Evolutionary conservation across 176 grass and related monocot genomes (phyloP), one percentile per base, ranked within the genome.

Genomic region (Aegilops speltoides): DNA sequence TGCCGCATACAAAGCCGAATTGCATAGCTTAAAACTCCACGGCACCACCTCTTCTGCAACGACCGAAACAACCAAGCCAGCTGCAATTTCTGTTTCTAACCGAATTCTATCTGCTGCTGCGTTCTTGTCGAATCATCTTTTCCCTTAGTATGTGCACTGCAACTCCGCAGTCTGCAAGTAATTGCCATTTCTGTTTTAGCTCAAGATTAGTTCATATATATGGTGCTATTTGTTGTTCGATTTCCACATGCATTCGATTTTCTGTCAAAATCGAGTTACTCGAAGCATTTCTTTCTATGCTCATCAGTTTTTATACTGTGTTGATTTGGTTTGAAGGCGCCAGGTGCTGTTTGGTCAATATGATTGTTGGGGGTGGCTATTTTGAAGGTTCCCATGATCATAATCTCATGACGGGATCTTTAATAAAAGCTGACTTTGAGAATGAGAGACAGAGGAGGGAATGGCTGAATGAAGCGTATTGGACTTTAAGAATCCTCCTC

Each of bases 291-390:
- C 8, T 73, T 33, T 7, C 77, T 15, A 11, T 88, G 45, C 41
- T 48, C 41, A 46, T 80, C 71, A 68, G 17, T 71, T 89, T 74
- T n/a, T 20, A 82, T 17, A 64, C 54, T 69, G 0, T 76, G 54
- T 61, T 14, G 26, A 71, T 79, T 80, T 33, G 36, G 14, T 86
- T 87, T 28, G 54, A 77, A 86, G 33, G 57, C 29, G 61, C 40
- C 31, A 12, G 15, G 38, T 15, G 15, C 48, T 52, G 14, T 17
- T 52, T 52, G 48, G 48, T 52, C 57, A 91, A 77, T 77, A 94
- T 93, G 94, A 91, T 89, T 31, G 68, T 68, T 43, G 91, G 86
- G 56, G 87, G 76, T 62, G 82, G 64, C 52, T 93, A 76, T 34
- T 85, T 84, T 76, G 84, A 91, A 34, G 78, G 45, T 28, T 73